A percentile compares a stretch with the other conserved stretches of the same genome.
phyloP scores from a whole-genome alignment of 768 basidiomycete species.

The Tricholoma hemisulphureum region DNA sequence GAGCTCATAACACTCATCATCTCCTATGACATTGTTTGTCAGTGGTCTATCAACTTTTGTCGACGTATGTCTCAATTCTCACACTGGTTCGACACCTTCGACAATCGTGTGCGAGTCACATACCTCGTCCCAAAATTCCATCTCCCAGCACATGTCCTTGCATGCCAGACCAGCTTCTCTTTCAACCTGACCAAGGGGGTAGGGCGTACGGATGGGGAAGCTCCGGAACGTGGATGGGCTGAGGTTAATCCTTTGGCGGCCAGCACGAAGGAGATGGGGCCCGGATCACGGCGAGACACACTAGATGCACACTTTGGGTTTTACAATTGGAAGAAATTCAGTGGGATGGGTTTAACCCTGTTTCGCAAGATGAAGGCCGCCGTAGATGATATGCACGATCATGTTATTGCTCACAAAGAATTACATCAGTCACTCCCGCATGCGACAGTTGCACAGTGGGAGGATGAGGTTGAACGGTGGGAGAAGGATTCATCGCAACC shows the following conservation, averaged over 20 bases:
- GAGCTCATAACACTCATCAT: slow-evolving; percentile 7
- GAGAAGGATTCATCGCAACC: slow-evolving; percentile 7
- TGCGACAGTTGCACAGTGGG: slow-evolving; percentile 3
- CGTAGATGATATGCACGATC: slow-evolving; percentile 3
- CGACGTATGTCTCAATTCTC: too few species aligned
- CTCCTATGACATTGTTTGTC: slow-evolving; percentile 22
- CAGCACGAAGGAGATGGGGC: not conserved
- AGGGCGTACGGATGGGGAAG: too few species aligned
- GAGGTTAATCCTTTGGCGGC: slow-evolving; percentile 22
- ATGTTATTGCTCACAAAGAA: slow-evolving; percentile 1
- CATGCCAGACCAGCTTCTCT: too few species aligned
- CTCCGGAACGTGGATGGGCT: slow-evolving; percentile 31
- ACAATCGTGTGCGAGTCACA: not conserved
- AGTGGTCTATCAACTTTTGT: slow-evolving; percentile 14
- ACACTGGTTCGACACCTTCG: not conserved
- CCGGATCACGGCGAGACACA: too few species aligned
- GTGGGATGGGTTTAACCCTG: slow-evolving; percentile 1
- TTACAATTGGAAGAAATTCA: too few species aligned
- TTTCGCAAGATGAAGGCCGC: slow-evolving; percentile 6
- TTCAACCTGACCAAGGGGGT: too few species aligned
- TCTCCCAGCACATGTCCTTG: too few species aligned
- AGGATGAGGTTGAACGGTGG: slow-evolving; percentile 7
- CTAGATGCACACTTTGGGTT: not conserved
- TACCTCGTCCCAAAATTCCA: slow-evolving; percentile 24
- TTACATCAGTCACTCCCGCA: not conserved